Percentiles rank a stretch among this genome's conserved stretches.
phyloP scores from a whole-genome alignment of 176 grass and related monocot genomes.

The Elaeis guineensis region DNA sequence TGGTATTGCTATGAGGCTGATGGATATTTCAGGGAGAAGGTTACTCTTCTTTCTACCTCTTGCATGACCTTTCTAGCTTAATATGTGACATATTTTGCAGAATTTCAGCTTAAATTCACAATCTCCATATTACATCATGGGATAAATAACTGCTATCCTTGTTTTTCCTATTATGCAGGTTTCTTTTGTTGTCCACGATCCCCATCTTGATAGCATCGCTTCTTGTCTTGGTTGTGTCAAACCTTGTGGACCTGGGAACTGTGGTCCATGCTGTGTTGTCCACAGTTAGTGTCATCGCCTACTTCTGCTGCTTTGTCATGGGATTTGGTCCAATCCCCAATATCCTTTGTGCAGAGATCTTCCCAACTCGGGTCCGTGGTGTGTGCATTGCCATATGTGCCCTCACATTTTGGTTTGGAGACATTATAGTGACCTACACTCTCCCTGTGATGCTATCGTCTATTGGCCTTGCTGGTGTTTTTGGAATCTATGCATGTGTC shows the following conservation, averaged over 20 bases:
- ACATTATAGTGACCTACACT: conserved; percentile 86
- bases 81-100: no score
- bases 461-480: conserved; percentile 78
- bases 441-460: conserved; percentile 72
- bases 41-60: conserved; percentile 16
- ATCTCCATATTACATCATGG: no score
- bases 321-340: conserved; percentile 87
- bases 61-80: no score
- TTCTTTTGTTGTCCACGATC: conserved; percentile 80
- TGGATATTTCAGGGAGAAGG: conserved; percentile 99
- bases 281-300: conserved; percentile 60
- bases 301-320: conserved; percentile 97
- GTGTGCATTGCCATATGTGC: conserved; percentile 87
- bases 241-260: conserved; percentile 56
- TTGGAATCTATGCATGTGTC: conserved; percentile 69
- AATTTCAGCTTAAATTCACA: no score
- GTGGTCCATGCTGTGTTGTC: conserved; percentile 70
- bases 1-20: conserved; percentile 91
- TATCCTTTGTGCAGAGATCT: conserved; percentile 93
- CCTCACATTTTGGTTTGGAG: conserved; percentile 63
- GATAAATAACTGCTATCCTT: not conserved
- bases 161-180: conserved; percentile 41
- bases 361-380: conserved; percentile 79
- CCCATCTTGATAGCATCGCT: conserved; percentile 68
- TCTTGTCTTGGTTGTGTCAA: conserved; percentile 59